phyloP scores from a whole-genome alignment of 73 alveolate species.

The Symbiodinium pilosum region DNA sequence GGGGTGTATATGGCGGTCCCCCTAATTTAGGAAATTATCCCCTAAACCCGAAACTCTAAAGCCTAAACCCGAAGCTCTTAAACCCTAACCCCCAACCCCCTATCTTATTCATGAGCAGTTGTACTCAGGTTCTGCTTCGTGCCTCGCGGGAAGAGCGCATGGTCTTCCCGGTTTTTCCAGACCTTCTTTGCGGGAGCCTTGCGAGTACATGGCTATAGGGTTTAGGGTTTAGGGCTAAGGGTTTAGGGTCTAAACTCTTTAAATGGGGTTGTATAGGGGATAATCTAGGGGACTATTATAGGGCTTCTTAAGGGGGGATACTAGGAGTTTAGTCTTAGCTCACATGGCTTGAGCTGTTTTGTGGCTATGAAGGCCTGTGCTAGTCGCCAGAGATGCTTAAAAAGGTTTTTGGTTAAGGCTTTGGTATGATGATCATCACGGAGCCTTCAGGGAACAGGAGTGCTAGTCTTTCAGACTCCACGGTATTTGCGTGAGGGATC shows the following conservation, averaged over 20 bases:
- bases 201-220: not conserved
- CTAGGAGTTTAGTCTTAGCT: too few relatives aligned
- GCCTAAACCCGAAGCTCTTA: not conserved
- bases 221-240: not conserved
- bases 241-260: not conserved
- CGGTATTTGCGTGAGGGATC: too few relatives aligned
- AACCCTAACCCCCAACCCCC: not conserved
- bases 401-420: too few relatives aligned
- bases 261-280: not conserved
- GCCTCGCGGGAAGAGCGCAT: slow-evolving; percentile 92
- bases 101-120: too few relatives aligned
- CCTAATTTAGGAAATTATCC: too few relatives aligned
- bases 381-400: too few relatives aligned
- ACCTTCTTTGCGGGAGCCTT: slow-evolving; percentile 84
- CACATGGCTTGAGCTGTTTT: too few relatives aligned
- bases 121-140: slow-evolving; percentile 73
- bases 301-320: too few relatives aligned
- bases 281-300: not conserved
- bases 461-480: too few relatives aligned
- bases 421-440: not conserved
- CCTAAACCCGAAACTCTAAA: not conserved
- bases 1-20: too few relatives aligned
- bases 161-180: slow-evolving; percentile 92
- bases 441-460: not conserved
- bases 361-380: too few relatives aligned